A percentile compares a stretch with the other conserved stretches of the same genome.
Evolutionary conservation across 75 land plant species (phyloP).

Genomic region (Cupressus sempervirens): DNA sequence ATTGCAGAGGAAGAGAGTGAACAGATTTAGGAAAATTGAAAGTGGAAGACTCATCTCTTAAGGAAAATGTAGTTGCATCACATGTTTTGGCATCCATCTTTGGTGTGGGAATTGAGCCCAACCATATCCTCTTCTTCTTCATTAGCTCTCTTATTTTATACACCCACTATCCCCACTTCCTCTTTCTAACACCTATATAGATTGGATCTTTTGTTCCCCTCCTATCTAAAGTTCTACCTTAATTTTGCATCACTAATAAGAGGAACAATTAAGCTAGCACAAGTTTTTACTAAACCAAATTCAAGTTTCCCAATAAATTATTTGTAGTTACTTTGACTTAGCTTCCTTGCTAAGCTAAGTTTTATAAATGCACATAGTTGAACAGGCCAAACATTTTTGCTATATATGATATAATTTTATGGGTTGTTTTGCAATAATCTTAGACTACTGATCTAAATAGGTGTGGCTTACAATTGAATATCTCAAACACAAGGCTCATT

Average conservation of each 20-base stretch:
- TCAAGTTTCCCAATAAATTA: too few relatives aligned
- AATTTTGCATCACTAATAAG: background rate
- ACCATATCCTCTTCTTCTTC: slow-evolving; percentile 23
- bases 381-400: too few relatives aligned
- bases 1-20: background rate
- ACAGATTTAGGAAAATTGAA: slow-evolving; percentile 17
- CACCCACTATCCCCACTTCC: slow-evolving; percentile 32
- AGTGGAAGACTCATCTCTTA: slow-evolving; percentile 7
- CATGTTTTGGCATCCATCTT: slow-evolving; percentile 26
- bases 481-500: too few relatives aligned
- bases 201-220: slow-evolving; percentile 12
- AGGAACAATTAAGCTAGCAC: background rate
- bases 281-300: background rate
- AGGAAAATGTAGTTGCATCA: slow-evolving; percentile 20
- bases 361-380: too few relatives aligned
- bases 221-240: background rate
- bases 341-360: too few relatives aligned
- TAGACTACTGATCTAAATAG: too few relatives aligned
- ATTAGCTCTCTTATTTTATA: slow-evolving; percentile 27
- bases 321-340: too few relatives aligned
- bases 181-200: background rate
- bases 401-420: too few relatives aligned
- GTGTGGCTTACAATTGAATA: too few relatives aligned
- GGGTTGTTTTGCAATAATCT: too few relatives aligned
- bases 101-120: slow-evolving; percentile 31